A percentile compares a stretch with the other conserved stretches of the same genome.
These are phyloP conservation scores for Starmerella cellae DNA, from an alignment of 805 yeast species.

Conservation along the genomic window DNA sequence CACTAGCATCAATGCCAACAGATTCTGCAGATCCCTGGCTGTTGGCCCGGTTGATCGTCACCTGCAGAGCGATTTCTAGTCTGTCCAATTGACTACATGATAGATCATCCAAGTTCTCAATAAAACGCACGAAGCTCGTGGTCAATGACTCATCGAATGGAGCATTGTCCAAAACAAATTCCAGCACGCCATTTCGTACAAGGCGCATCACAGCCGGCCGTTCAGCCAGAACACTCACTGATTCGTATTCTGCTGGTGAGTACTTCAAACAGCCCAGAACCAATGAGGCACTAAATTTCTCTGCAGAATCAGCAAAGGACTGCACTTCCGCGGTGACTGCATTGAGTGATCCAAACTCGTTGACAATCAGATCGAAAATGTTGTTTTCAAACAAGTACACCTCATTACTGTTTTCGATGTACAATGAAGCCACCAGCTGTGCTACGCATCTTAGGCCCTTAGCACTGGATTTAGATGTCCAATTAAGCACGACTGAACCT, in stretches of 20 bases:
- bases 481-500: constrained; percentile 40
- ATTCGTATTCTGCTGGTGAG: constrained; percentile 10
- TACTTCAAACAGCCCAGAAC: neutral
- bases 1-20: neutral
- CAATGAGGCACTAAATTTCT: neutral
- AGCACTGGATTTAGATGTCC: constrained; percentile 27
- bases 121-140: constrained; percentile 9
- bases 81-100: constrained; percentile 27
- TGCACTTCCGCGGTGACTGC: neutral
- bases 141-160: constrained; percentile 13
- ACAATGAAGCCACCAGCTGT: constrained; percentile 23
- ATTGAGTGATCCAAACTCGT: constrained; percentile 1
- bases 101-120: constrained; percentile 8
- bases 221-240: constrained; percentile 19
- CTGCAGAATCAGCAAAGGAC: neutral
- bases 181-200: constrained; percentile 2
- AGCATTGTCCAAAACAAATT: neutral
- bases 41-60: constrained; percentile 34
- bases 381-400: constrained; percentile 6
- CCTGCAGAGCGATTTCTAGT: constrained; percentile 55
- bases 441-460: constrained; percentile 27
- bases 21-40: no score
- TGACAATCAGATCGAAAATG: constrained; percentile 12
- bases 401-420: constrained; percentile 8
- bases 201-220: constrained; percentile 15